Percentiles rank a stretch among this genome's conserved stretches.
Evolutionary conservation across 768 basidiomycete genomes (phyloP).

Genomic region (Tricholoma sp.): DNA sequence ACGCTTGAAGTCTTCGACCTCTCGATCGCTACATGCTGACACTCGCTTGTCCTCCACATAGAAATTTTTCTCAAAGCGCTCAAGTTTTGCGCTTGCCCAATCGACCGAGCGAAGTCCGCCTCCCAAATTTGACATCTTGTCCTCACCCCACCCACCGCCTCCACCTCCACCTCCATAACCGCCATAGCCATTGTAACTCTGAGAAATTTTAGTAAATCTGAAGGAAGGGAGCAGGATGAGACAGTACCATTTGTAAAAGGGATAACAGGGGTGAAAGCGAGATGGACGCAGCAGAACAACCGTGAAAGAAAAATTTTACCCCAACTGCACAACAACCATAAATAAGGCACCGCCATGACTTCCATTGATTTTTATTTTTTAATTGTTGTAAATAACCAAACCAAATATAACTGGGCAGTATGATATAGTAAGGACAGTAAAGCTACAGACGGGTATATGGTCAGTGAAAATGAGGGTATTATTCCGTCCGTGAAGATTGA

Average conservation of each 20-base stretch:
- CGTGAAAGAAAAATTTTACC: constrained; percentile 17
- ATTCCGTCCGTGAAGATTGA: constrained; percentile 12
- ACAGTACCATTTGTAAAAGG: constrained; percentile 22
- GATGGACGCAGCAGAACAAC: constrained; percentile 14
- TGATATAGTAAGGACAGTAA: constrained; percentile 11
- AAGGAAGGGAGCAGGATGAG: background rate
- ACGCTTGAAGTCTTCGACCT: constrained; percentile 84
- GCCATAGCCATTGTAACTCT: constrained; percentile 42
- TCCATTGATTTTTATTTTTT: too few relatives aligned
- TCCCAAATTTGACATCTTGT: constrained; percentile 80
- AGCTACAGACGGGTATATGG: constrained; percentile 13
- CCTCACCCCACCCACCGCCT: constrained; percentile 51
- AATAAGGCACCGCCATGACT: constrained; percentile 19
- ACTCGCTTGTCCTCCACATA: constrained; percentile 90
- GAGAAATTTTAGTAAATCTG: constrained; percentile 2
- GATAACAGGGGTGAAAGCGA: constrained; percentile 13
- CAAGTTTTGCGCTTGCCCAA: constrained; percentile 71
- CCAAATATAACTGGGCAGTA: background rate
- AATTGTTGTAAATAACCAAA: too few relatives aligned
- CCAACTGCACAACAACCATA: constrained; percentile 15
- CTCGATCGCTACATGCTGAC: constrained; percentile 67
- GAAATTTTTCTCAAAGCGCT: constrained; percentile 97
- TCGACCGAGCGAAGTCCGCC: constrained; percentile 79
- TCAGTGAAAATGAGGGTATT: constrained; percentile 13
- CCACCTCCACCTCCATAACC: constrained; percentile 43